Percentiles rank a stretch among this genome's conserved stretches.
Evolutionary conservation across 257 asterid species (phyloP).

Genomic region (Paraleonurus japonicus): DNA sequence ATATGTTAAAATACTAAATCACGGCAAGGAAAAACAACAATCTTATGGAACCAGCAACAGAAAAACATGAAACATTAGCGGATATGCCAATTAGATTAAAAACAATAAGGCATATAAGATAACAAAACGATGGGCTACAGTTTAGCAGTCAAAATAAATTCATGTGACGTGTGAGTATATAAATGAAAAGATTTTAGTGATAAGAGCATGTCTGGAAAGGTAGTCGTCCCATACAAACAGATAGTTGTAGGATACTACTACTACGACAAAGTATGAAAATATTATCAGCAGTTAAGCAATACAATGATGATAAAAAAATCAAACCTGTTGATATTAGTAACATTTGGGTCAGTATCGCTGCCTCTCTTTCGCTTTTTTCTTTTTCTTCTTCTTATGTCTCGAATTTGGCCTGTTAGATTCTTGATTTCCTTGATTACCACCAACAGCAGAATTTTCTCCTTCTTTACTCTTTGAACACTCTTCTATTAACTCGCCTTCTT

Average conservation of each 20-base stretch:
- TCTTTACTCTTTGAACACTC: conserved; percentile 37
- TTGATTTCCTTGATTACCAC: conserved; percentile 33
- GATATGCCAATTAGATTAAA: not conserved
- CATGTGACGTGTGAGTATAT: not conserved
- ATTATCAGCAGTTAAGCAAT: conserved; percentile 3
- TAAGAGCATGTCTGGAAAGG: not conserved
- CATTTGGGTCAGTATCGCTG: conserved; percentile 41
- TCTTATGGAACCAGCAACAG: not conserved
- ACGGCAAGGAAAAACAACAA: not conserved
- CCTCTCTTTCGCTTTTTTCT: conserved; percentile 60
- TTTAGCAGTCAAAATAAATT: not conserved
- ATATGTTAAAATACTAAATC: not conserved
- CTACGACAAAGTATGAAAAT: not conserved
- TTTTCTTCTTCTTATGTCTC: conserved; percentile 53
- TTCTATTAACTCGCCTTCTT: conserved; percentile 74
- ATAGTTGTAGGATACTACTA: not conserved
- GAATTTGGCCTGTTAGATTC: conserved; percentile 31
- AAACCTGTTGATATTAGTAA: conserved; percentile 63
- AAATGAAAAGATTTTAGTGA: not conserved
- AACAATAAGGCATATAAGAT: not conserved
- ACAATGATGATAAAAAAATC: not conserved
- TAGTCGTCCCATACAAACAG: not conserved
- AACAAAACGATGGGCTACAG: not conserved
- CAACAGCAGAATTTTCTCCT: conserved; percentile 42
- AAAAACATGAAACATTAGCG: conserved; percentile 1